phyloP scores from a whole-genome alignment of 1,284 basidiomycete genomes.

The Fomitopsis pinicola region DNA sequence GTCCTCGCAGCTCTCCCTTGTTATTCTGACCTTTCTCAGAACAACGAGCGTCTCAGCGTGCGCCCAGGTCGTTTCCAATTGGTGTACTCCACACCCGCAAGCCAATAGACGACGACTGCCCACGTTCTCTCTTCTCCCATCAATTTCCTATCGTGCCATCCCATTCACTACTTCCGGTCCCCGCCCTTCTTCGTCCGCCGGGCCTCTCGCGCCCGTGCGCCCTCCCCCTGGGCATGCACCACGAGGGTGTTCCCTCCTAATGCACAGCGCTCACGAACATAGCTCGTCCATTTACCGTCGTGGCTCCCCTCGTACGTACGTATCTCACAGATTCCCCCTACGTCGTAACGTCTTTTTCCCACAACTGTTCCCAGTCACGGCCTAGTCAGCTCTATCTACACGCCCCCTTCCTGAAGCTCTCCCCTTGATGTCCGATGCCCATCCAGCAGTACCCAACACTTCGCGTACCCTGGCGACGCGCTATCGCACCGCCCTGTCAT shows the following conservation, averaged over 20 bases:
- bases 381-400: conserved; percentile 1
- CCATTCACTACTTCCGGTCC: background rate
- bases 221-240: background rate
- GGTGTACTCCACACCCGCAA: background rate
- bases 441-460: background rate
- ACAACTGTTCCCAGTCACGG: background rate
- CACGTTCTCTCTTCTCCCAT: conserved; percentile 5
- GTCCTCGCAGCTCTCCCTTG: background rate
- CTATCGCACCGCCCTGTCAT: background rate
- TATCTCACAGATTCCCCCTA: background rate
- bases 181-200: background rate
- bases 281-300: background rate
- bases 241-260: background rate
- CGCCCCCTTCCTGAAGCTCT: background rate
- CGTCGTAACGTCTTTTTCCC: background rate
- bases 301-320: background rate
- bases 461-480: background rate
- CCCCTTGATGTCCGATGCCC: conserved; percentile 1
- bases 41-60: background rate
- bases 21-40: background rate
- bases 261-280: background rate
- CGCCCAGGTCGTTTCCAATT: background rate
- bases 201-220: background rate
- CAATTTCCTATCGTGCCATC: conserved; percentile 4
- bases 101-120: conserved; percentile 1